Base-by-base conservation (phyloP, 176 grass and related monocot species). In the Alloteropsis semialata region DNA sequence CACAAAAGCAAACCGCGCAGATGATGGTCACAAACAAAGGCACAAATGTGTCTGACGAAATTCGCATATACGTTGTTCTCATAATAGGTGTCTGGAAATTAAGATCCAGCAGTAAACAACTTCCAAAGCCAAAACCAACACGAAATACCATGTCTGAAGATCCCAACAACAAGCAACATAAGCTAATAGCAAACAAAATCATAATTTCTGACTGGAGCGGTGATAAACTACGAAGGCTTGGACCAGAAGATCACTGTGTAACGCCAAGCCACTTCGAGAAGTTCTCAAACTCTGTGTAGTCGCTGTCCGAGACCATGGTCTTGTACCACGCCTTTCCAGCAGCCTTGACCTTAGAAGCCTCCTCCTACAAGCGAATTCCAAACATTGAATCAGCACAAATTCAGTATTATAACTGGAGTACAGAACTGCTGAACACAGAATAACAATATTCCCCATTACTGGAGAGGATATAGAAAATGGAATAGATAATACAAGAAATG, bases 191-290 rank as follows among this genome's bases (percentile, higher is more conserved):
- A 69, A 80, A 13, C 70, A 67, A 77, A 67, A 74, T 59, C 29
- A 84, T 79, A 74, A 55, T n/a, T 58, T 42, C 48, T 24, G 55
- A 56, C 16, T 24, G 37, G 46, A 19, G 25, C 15, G 33, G 44
- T 67, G 33, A 65, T 78, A 74, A 65, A 59, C 45, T 60, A 65
- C 49, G 10, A 75, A 24, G 32, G 21, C 18, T 66, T 78, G 34
- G 0, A 51, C 43, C 17, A 88, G n/a, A 55, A 32, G 61, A 88
- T 94, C 71, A 97, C 90, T 94, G 93, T 0, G 91, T 72, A 39
- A 83, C 90, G 7, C 94, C 94, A 0, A 96, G 88, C 94, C 94
- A 96, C 94, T 96, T 96, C n/a, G 94, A 80, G 88, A 96, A 96
- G 72, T 73, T 84, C n/a, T 96, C 94, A 30, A 92, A 92, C 74